Percentiles rank a stretch among this genome's conserved stretches.
Conservation (phyloP, 306 rosid species). For the Gastrolobium bilobum region DNA sequence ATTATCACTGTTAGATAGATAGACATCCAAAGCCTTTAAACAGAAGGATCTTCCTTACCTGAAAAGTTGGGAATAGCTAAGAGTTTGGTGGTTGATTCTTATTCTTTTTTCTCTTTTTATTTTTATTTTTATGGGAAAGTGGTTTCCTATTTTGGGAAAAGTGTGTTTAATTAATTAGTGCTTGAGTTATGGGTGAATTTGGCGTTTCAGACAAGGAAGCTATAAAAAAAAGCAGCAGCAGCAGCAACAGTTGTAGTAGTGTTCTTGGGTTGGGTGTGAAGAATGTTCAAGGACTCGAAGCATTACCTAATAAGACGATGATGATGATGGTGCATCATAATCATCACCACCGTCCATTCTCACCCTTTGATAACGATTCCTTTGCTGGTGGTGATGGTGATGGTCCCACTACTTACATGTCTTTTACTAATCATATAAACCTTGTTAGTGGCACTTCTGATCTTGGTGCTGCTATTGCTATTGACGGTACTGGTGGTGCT, state of each 20-base stretch:
- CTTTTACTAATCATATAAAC: slow-evolving; percentile 51
- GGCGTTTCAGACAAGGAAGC: slow-evolving; percentile 55
- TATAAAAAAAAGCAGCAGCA: neutral
- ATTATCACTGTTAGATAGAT: slow-evolving; percentile 26
- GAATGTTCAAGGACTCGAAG: slow-evolving; percentile 48
- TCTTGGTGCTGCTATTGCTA: slow-evolving; percentile 32
- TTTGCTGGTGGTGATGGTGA: slow-evolving; percentile 48
- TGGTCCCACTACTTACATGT: slow-evolving; percentile 67
- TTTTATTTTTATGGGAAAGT: slow-evolving; percentile 24
- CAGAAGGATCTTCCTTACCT: slow-evolving; percentile 33
- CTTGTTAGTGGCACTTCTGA: slow-evolving; percentile 27
- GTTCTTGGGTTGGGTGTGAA: slow-evolving; percentile 53
- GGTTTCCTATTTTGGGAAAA: neutral
- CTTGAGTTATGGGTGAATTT: slow-evolving; percentile 47
- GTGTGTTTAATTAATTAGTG: no score
- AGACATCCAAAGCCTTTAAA: slow-evolving; percentile 22
- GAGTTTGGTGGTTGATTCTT: slow-evolving; percentile 7
- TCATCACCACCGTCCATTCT: slow-evolving; percentile 67
- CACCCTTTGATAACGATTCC: slow-evolving; percentile 45
- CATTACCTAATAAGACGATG: slow-evolving; percentile 46
- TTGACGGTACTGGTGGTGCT: slow-evolving; percentile 47
- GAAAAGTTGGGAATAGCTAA: slow-evolving; percentile 29
- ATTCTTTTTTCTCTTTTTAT: neutral
- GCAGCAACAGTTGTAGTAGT: neutral
- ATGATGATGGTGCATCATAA: slow-evolving; percentile 59